Evolutionary conservation across 1,284 basidiomycete genomes (phyloP).

Genomic region (Tremellales sp.): DNA sequence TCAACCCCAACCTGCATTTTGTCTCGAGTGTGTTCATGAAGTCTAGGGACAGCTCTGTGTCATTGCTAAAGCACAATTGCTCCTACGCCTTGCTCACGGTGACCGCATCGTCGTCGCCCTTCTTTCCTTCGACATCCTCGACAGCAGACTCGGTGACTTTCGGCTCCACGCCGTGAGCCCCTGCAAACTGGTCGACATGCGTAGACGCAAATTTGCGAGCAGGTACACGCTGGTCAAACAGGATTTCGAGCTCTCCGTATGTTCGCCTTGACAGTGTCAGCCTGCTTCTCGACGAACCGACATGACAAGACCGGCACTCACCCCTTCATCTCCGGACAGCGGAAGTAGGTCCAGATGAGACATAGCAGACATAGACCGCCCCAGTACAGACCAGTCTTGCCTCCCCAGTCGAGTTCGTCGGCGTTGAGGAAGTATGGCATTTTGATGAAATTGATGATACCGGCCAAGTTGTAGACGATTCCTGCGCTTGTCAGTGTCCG

Average conservation of each 20-base stretch:
- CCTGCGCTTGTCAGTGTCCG: conserved; percentile 19
- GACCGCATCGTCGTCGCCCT: not conserved
- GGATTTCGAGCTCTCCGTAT: not conserved
- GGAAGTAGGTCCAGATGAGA: conserved; percentile 26
- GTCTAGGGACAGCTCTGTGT: too few species aligned
- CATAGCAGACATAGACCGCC: conserved; percentile 15
- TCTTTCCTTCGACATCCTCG: not conserved
- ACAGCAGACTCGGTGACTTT: not conserved
- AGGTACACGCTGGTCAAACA: not conserved
- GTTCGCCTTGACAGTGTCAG: too few species aligned
- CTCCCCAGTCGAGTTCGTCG: conserved; percentile 21
- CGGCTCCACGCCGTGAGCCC: not conserved
- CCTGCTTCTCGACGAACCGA: too few species aligned
- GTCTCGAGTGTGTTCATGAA: too few species aligned
- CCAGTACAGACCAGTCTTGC: conserved; percentile 30
- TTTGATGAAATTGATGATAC: conserved; percentile 14
- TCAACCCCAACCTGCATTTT: too few species aligned
- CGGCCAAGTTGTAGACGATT: conserved; percentile 49
- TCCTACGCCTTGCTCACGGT: not conserved
- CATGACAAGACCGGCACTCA: too few species aligned
- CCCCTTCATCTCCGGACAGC: conserved; percentile 47
- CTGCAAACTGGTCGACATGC: conserved; percentile 9
- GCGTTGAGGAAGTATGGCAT: conserved; percentile 23
- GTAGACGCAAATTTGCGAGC: conserved; percentile 1
- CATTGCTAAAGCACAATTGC: too few species aligned